phyloP scores from a whole-genome alignment of 495 filamentous ascomycete species.

The Penicillium paradoxum region DNA sequence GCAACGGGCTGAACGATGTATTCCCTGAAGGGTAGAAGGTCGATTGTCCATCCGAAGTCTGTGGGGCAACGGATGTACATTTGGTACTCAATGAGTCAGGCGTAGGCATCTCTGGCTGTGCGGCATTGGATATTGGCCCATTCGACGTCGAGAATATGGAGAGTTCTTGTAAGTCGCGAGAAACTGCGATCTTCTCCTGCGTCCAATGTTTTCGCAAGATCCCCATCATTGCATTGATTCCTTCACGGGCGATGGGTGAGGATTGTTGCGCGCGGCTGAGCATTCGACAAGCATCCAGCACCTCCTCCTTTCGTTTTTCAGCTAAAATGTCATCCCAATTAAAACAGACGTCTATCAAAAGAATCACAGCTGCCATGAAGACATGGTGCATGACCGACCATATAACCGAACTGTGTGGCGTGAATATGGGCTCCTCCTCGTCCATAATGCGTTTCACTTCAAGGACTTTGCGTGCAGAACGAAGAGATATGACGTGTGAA shows the following conservation, averaged over 20 bases:
- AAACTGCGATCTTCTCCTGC: conserved; percentile 11
- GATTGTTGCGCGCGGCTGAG: conserved; percentile 35
- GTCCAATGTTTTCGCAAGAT: conserved; percentile 32
- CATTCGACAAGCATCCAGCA: conserved; percentile 41
- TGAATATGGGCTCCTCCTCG: conserved; percentile 26
- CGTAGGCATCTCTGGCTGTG: background rate
- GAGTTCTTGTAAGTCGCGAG: background rate
- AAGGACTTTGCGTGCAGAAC: conserved; percentile 41
- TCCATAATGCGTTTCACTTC: conserved; percentile 40
- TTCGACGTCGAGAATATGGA: background rate
- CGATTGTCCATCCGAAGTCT: background rate
- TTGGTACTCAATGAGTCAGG: background rate
- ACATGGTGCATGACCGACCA: conserved; percentile 43
- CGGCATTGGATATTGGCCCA: background rate
- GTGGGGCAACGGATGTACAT: background rate
- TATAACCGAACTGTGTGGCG: conserved; percentile 24
- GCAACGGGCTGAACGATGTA: background rate
- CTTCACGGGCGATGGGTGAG: conserved; percentile 27
- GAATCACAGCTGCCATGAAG: conserved; percentile 44
- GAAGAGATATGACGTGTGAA: conserved; percentile 39
- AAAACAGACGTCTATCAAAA: conserved; percentile 44
- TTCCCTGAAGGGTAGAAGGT: background rate
- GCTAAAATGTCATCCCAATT: conserved; percentile 41
- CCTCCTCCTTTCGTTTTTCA: conserved; percentile 37
- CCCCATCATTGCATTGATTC: conserved; percentile 35